Evolutionary conservation across 345 rosid genomes (phyloP).

Genomic region (Cardiospermum halicacabum): DNA sequence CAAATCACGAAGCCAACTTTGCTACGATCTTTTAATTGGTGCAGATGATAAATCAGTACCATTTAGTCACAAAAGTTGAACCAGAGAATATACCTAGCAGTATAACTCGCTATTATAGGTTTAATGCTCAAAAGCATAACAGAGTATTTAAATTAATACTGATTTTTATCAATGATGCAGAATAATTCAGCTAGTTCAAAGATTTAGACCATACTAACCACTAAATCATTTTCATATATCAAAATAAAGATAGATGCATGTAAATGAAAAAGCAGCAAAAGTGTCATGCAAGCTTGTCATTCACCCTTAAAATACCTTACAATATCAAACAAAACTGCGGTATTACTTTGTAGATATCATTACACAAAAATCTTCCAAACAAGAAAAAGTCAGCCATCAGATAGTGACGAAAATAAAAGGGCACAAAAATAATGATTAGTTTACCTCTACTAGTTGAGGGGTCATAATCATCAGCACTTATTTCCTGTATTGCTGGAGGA

Average conservation of each 20-base stretch:
- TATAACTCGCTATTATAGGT: too few species aligned
- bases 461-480: conserved; percentile 33
- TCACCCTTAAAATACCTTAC: not conserved
- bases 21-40: not conserved
- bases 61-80: not conserved
- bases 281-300: not conserved
- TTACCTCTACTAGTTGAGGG: conserved; percentile 42
- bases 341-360: not conserved
- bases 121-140: too few species aligned
- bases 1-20: not conserved
- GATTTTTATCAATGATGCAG: not conserved
- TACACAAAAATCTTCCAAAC: not conserved
- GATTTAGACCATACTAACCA: not conserved
- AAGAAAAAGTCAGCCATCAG: not conserved
- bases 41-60: not conserved
- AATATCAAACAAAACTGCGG: not conserved
- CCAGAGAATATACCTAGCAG: not conserved
- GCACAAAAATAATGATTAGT: not conserved
- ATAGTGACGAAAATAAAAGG: not conserved
- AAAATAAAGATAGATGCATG: not conserved
- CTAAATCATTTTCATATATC: not conserved
- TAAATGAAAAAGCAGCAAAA: not conserved
- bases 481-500: conserved; percentile 51
- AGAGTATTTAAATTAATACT: not conserved
- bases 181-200: not conserved